Conservation (phyloP, 2,329 filamentous ascomycete species). For the Fusarium incarnatum region DNA sequence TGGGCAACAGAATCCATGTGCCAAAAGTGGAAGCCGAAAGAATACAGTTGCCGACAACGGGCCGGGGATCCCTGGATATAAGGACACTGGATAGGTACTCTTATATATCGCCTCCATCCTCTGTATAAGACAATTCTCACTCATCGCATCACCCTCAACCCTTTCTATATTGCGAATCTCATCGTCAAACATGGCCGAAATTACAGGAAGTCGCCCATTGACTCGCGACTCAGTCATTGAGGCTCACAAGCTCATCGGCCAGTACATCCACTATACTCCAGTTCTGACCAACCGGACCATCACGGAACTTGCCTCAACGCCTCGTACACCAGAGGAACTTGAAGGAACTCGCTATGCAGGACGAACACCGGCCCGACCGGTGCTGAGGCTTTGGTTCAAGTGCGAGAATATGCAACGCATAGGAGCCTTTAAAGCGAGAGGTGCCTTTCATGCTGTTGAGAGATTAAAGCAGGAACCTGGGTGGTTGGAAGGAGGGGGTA, state of each 20-base stretch:
- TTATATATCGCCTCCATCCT: neutral
- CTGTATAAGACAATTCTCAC: neutral
- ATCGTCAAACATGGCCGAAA: constrained; percentile 62
- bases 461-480: constrained; percentile 72
- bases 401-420: constrained; percentile 93
- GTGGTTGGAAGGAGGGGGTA: constrained; percentile 69
- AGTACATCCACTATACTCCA: constrained; percentile 84
- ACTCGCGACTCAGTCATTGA: constrained; percentile 76
- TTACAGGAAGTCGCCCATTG: constrained; percentile 69
- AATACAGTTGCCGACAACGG: constrained; percentile 26
- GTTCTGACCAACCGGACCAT: constrained; percentile 84
- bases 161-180: neutral
- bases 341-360: constrained; percentile 67
- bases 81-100: neutral
- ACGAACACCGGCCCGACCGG: constrained; percentile 69
- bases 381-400: constrained; percentile 87
- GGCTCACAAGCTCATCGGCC: constrained; percentile 79
- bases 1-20: constrained; percentile 11
- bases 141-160: neutral
- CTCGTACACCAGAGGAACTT: constrained; percentile 67
- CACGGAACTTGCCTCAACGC: constrained; percentile 77
- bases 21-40: constrained; percentile 27
- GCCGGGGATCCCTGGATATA: constrained; percentile 21
- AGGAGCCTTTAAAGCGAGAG: constrained; percentile 92
- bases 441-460: constrained; percentile 87